Evolutionary conservation across 2,329 filamentous ascomycete genomes (phyloP).

Genomic region (Fusarium incarnatum): DNA sequence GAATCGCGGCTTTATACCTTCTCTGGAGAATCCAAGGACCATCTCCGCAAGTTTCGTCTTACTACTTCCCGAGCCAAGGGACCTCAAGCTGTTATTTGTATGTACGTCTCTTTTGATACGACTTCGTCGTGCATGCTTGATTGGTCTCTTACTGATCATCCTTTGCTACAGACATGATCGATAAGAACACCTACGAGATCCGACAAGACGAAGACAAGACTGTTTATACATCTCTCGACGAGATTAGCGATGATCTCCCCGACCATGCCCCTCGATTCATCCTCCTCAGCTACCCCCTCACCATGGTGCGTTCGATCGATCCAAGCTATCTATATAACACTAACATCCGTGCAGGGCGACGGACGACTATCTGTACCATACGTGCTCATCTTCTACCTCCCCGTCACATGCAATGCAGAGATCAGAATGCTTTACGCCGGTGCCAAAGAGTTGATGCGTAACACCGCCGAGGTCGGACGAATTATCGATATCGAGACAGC

Average conservation of each 20-base stretch:
- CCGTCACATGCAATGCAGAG: constrained; percentile 88
- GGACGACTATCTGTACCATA: constrained; percentile 92
- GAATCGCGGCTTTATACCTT: constrained; percentile 93
- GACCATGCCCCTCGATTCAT: constrained; percentile 93
- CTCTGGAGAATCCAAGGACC: constrained; percentile 87
- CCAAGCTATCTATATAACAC: background rate
- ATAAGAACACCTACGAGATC: constrained; percentile 91
- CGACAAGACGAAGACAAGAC: constrained; percentile 80
- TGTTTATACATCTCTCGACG: constrained; percentile 83
- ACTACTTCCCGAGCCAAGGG: constrained; percentile 87
- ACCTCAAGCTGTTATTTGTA: constrained; percentile 95
- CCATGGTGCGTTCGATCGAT: constrained; percentile 69
- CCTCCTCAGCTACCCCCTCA: constrained; percentile 90
- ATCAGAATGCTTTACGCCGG: constrained; percentile 94
- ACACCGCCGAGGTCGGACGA: constrained; percentile 87
- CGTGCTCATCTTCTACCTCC: constrained; percentile 93
- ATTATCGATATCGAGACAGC: constrained; percentile 86
- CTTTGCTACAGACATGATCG: constrained; percentile 79
- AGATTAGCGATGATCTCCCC: constrained; percentile 88
- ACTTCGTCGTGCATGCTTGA: background rate
- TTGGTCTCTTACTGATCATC: constrained; percentile 27
- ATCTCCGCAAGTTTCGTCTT: constrained; percentile 93
- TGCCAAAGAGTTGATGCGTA: constrained; percentile 95
- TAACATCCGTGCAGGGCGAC: constrained; percentile 67
- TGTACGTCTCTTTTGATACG: constrained; percentile 56